Evolutionary conservation across 2,329 filamentous ascomycete genomes (phyloP), one percentile per base, ranked within the genome.

Genomic region (Hypocreales sp.): DNA sequence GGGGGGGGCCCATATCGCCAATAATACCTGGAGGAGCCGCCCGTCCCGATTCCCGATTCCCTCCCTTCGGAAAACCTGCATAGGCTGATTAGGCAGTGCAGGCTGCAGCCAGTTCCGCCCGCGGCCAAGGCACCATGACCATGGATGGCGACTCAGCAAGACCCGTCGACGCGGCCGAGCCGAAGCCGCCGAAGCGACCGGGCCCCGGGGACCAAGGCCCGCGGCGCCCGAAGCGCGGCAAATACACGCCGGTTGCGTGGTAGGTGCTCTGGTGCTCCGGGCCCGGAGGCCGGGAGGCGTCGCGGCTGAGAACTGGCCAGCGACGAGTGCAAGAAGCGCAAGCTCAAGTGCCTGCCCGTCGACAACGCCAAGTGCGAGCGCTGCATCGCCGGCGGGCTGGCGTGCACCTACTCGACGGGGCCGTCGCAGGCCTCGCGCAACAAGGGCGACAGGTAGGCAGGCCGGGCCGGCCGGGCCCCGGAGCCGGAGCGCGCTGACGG

Each of bases 321-420:
- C 16, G 46, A 56, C 26, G 51, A 56, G 14, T 58, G 54, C 34
- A 56, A 56, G 31, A 52, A 49, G 21, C 37, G 50, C 16, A 57
- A 57, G 30, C 48, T 57, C 29, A 58, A 57, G 31, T 58, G 55
- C 34, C 39, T 51, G 20, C 44, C 44, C 2, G 31, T 33, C 0
- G 36, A 38, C 5, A 36, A 45, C 15, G 32, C 31, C 1, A 35
- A 28, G 13, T 54, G 51, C 22, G 41, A 50, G 31, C 32, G 50
- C 25, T 54, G 51, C 16, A 35, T 41, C 10, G 29, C 35, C 7
- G 37, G 40, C 24, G 44, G 45, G 1, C 28, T 44, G 10, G 28
- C 27, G 1, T 52, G 48, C 21, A 35, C 41, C 6, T 46, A 45
- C 23, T 39, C 31, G 17, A 34, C 36, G 22, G 35, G 30, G 18